Conservation (phyloP, 2,329 filamentous ascomycete species). For the Aspergillus nomiae region DNA sequence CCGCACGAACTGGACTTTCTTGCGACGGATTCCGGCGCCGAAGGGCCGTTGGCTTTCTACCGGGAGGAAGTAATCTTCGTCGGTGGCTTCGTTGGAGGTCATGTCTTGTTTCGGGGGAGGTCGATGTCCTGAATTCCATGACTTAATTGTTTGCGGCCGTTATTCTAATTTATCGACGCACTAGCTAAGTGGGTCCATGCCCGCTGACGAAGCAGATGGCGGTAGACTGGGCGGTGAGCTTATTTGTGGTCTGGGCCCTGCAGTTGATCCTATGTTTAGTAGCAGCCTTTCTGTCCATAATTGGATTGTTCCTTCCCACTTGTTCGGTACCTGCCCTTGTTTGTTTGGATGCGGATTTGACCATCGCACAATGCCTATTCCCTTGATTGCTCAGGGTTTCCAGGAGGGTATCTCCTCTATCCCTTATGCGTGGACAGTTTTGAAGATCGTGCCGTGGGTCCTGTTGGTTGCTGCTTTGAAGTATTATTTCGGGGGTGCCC, state of each 20-base stretch:
- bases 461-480: slow-evolving; percentile 63
- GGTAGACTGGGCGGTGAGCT: neutral
- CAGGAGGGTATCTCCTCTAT: slow-evolving; percentile 57
- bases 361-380: slow-evolving; percentile 58
- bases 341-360: neutral
- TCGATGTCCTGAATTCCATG: neutral
- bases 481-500: slow-evolving; percentile 73
- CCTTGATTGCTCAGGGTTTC: slow-evolving; percentile 57
- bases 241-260: neutral
- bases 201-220: neutral
- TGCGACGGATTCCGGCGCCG: slow-evolving; percentile 64
- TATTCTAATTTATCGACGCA: neutral
- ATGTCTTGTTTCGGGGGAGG: slow-evolving; percentile 16
- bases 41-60: slow-evolving; percentile 62
- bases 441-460: slow-evolving; percentile 57
- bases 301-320: neutral
- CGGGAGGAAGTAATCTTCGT: slow-evolving; percentile 61
- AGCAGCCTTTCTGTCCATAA: neutral
- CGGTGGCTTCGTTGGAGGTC: slow-evolving; percentile 40
- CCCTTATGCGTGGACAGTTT: slow-evolving; percentile 54
- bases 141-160: neutral
- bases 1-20: slow-evolving; percentile 62
- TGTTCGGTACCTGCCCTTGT: neutral
- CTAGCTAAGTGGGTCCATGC: neutral
- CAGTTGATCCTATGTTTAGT: neutral